Evolutionary conservation across 2,329 filamentous ascomycete genomes (phyloP).

Genomic region (Trichoderma sp.): DNA sequence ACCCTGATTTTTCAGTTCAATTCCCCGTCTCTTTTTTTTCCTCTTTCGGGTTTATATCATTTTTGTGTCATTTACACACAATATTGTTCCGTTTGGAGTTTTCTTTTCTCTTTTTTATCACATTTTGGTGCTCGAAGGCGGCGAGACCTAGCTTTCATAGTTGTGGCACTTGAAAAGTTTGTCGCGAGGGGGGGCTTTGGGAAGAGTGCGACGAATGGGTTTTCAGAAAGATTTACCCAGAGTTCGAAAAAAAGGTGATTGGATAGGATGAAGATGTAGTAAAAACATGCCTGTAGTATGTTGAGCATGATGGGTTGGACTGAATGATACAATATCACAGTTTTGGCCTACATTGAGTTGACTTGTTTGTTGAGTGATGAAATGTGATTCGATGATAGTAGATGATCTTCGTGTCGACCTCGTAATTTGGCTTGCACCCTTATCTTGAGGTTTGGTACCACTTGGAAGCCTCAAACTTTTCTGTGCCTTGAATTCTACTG

Average conservation of each 20-base stretch:
- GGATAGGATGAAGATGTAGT: background rate
- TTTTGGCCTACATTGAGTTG: background rate
- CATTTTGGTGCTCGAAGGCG: conserved; percentile 1
- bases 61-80: conserved; percentile 8
- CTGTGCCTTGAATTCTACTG: background rate
- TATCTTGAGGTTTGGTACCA: background rate
- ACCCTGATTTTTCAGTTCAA: background rate
- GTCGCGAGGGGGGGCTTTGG: background rate
- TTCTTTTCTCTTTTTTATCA: background rate
- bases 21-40: background rate
- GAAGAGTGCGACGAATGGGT: background rate
- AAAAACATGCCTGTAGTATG: background rate
- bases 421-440: background rate
- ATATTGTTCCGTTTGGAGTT: conserved; percentile 14
- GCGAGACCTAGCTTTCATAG: background rate
- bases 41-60: background rate
- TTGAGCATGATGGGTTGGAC: background rate
- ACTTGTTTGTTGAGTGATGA: background rate
- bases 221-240: background rate
- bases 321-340: background rate
- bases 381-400: background rate
- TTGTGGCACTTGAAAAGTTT: background rate
- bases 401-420: too few species aligned
- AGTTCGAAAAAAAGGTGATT: background rate
- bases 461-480: too few species aligned